A percentile compares a stretch with the other conserved stretches of the same genome.
phyloP scores from a whole-genome alignment of 2,329 filamentous ascomycete genomes.

The Didymella exigua region DNA sequence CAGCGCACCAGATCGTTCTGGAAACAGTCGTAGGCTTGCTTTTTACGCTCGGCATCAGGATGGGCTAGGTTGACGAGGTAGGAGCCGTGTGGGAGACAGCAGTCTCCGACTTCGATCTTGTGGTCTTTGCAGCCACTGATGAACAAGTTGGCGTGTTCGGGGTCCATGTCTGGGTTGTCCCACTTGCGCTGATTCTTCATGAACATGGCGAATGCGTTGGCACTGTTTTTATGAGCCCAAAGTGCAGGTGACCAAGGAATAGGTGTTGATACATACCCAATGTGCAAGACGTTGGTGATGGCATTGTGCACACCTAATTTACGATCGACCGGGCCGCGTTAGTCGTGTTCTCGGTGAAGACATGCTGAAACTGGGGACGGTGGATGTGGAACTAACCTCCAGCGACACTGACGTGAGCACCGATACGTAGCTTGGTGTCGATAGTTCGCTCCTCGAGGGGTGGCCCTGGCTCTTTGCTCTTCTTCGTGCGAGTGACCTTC shows the following conservation, averaged over 20 bases:
- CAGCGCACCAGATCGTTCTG: constrained; percentile 87
- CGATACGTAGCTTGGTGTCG: constrained; percentile 80
- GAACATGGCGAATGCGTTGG: constrained; percentile 93
- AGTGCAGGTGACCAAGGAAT: background rate
- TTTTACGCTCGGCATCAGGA: constrained; percentile 75
- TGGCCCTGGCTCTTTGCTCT: constrained; percentile 46
- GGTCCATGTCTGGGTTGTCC: constrained; percentile 77
- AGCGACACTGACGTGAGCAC: constrained; percentile 88
- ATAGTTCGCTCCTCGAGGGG: constrained; percentile 73
- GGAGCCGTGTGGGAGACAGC: constrained; percentile 89
- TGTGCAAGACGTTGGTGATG: constrained; percentile 75
- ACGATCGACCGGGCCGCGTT: constrained; percentile 24
- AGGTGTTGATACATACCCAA: constrained; percentile 59
- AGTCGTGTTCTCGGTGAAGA: constrained; percentile 11
- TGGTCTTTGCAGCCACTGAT: constrained; percentile 69
- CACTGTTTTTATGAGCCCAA: constrained; percentile 55
- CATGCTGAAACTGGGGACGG: background rate
- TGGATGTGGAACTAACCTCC: constrained; percentile 66
- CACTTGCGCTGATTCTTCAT: constrained; percentile 97
- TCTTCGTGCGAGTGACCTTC: constrained; percentile 17
- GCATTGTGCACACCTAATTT: constrained; percentile 82
- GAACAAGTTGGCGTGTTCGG: constrained; percentile 73
- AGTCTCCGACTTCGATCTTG: constrained; percentile 72
- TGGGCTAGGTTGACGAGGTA: constrained; percentile 97
- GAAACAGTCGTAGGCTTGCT: constrained; percentile 85